Evolutionary conservation across 768 basidiomycete species (phyloP).

Genomic region (Termitomyces eurrhizus): DNA sequence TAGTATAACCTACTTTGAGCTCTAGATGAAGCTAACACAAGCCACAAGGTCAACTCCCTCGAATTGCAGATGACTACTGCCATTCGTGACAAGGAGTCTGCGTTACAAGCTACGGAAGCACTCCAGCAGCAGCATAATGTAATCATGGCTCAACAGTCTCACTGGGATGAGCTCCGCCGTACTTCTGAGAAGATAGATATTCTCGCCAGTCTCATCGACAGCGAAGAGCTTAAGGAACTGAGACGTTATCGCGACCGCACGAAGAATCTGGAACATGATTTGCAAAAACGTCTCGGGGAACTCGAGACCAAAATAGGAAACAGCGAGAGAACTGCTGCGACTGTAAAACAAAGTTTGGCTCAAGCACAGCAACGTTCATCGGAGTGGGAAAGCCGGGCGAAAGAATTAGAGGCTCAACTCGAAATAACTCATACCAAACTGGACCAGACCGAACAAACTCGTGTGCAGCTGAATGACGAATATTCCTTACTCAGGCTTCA

Average conservation of each 20-base stretch:
- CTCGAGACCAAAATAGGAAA: slow-evolving; percentile 59
- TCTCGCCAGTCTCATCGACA: slow-evolving; percentile 59
- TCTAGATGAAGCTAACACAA: slow-evolving; percentile 13
- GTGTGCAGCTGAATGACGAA: slow-evolving; percentile 67
- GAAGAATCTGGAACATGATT: slow-evolving; percentile 56
- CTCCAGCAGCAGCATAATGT: slow-evolving; percentile 62
- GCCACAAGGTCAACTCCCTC: slow-evolving; percentile 51
- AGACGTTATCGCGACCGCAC: slow-evolving; percentile 59
- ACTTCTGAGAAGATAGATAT: slow-evolving; percentile 71
- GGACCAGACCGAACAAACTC: slow-evolving; percentile 64
- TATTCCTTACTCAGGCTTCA: slow-evolving; percentile 63
- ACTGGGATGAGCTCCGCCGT: slow-evolving; percentile 75
- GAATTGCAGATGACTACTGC: slow-evolving; percentile 55
- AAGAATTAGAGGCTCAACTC: slow-evolving; percentile 63
- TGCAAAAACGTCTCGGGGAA: slow-evolving; percentile 74
- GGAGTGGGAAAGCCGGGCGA: slow-evolving; percentile 80
- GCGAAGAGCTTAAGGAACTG: slow-evolving; percentile 71
- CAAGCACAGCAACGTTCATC: slow-evolving; percentile 74
- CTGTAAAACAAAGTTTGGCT: slow-evolving; percentile 58
- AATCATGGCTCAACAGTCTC: slow-evolving; percentile 57
- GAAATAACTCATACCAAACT: slow-evolving; percentile 56
- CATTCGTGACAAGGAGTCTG: slow-evolving; percentile 60
- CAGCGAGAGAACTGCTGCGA: slow-evolving; percentile 54
- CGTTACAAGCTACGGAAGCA: slow-evolving; percentile 42
- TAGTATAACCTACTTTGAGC: slow-evolving; percentile 16